These are phyloP conservation scores for Globisporangium splendens DNA, from an alignment of 352 stramenopile genomes.

Conservation along the genomic window DNA sequence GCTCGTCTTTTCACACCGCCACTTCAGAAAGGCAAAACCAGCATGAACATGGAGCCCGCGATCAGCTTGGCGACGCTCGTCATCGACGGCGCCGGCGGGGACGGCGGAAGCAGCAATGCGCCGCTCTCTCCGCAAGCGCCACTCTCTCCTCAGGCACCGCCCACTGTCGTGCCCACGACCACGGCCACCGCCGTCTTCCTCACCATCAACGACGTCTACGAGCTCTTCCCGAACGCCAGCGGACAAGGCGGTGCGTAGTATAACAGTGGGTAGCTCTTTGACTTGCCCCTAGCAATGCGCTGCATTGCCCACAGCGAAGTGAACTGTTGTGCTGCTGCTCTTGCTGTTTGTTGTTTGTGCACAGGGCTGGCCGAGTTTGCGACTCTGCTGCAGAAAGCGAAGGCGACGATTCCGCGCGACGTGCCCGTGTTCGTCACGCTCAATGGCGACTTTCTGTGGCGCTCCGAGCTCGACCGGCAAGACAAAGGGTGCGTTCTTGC, in stretches of 20 bases:
- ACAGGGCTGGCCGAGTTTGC: slow-evolving; percentile 47
- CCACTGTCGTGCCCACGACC: neutral
- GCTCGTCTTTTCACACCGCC: too few species aligned
- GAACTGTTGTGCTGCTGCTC: slow-evolving; percentile 1
- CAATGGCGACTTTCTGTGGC: slow-evolving; percentile 75
- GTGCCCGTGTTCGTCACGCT: slow-evolving; percentile 52
- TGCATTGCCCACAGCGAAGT: too few species aligned
- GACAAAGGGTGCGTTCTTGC: slow-evolving; percentile 57
- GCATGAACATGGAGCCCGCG: too few species aligned
- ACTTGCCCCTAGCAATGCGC: too few species aligned
- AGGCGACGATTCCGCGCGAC: slow-evolving; percentile 19
- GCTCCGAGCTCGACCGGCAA: slow-evolving; percentile 51
- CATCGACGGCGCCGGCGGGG: too few species aligned
- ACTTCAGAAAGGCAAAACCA: too few species aligned
- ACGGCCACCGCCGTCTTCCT: slow-evolving; percentile 42
- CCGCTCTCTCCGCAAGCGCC: too few species aligned
- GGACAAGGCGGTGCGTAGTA: slow-evolving; percentile 12
- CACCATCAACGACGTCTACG: slow-evolving; percentile 73
- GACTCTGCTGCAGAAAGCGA: slow-evolving; percentile 36
- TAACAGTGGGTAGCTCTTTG: too few species aligned
- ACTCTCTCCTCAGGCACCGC: too few species aligned
- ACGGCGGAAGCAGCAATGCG: too few species aligned
- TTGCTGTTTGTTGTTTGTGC: neutral
- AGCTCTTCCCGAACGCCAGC: slow-evolving; percentile 41
- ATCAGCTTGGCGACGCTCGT: too few species aligned